Percentiles rank a stretch among this genome's conserved stretches.
phyloP scores from a whole-genome alignment of 1,139 yeast genomes.

The Candida frijolesensis region DNA sequence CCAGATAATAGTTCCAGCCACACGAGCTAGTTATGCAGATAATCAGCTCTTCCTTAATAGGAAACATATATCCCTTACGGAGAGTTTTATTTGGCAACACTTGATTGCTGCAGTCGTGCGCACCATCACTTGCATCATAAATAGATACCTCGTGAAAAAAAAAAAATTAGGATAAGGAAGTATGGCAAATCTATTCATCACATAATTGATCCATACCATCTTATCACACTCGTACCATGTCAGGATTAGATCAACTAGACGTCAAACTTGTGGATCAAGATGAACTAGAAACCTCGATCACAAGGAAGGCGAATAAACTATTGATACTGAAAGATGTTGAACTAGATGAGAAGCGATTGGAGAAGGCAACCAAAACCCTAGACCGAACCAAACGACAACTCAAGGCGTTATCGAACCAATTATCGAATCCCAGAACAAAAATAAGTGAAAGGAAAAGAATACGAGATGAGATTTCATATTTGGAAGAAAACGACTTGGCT shows the following conservation, averaged over 20 bases:
- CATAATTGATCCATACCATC: neutral
- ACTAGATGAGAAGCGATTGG: slow-evolving; percentile 71
- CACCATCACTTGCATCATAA: neutral
- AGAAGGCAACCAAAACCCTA: slow-evolving; percentile 57
- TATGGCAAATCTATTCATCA: neutral
- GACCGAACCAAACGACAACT: slow-evolving; percentile 47
- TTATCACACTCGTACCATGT: neutral
- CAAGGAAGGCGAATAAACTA: slow-evolving; percentile 65
- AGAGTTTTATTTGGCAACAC: no score
- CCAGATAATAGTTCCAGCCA: no score
- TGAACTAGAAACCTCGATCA: slow-evolving; percentile 70
- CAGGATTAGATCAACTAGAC: slow-evolving; percentile 18
- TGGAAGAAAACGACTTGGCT: slow-evolving; percentile 53
- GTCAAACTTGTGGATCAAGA: slow-evolving; percentile 69
- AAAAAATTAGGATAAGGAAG: neutral
- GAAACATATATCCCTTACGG: no score
- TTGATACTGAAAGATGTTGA: slow-evolving; percentile 67
- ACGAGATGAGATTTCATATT: slow-evolving; percentile 54
- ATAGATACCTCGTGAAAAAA: neutral
- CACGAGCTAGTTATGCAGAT: no score
- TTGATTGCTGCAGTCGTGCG: no score
- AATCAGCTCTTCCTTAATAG: no score
- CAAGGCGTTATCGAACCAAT: slow-evolving; percentile 46
- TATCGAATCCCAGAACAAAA: slow-evolving; percentile 57
- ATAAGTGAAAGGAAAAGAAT: slow-evolving; percentile 66